A percentile compares a stretch with the other conserved stretches of the same genome.
These are phyloP conservation scores for Globisporangium ultimum DNA, from an alignment of 352 stramenopile species.

Conservation along the genomic window DNA sequence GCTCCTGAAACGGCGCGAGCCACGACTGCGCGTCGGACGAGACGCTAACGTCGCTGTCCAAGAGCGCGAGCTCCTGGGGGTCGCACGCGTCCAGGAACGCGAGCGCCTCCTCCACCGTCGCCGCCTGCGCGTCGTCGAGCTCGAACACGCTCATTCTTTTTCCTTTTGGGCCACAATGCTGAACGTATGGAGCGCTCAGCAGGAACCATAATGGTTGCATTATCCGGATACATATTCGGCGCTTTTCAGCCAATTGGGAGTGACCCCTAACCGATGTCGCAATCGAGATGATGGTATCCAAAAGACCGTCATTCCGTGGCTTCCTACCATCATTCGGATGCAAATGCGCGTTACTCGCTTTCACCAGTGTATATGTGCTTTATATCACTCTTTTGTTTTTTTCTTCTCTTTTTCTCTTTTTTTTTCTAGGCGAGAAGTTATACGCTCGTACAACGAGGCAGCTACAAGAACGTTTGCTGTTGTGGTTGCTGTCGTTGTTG, in stretches of 20 bases:
- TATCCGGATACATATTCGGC: too few relatives aligned
- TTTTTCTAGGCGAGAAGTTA: too few relatives aligned
- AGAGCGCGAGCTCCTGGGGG: not conserved
- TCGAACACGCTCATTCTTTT: not conserved
- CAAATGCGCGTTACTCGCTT: too few relatives aligned
- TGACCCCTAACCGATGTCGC: not conserved
- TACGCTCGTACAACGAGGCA: too few relatives aligned
- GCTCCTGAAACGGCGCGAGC: not conserved
- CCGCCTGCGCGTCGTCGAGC: not conserved
- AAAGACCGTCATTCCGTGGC: too few relatives aligned
- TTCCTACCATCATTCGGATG: too few relatives aligned
- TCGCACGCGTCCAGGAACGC: not conserved
- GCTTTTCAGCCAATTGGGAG: not conserved
- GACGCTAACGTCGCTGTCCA: not conserved
- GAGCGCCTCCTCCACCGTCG: not conserved
- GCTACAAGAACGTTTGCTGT: too few relatives aligned
- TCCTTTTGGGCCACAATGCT: not conserved
- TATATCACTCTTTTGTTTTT: too few relatives aligned
- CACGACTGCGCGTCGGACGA: not conserved
- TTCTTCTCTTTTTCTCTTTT: too few relatives aligned
- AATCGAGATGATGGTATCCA: not conserved
- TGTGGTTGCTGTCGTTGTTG: too few relatives aligned
- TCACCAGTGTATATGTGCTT: too few relatives aligned
- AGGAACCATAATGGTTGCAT: not conserved
- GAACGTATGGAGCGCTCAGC: too few relatives aligned